phyloP scores from a whole-genome alignment of 2,329 filamentous ascomycete genomes.

The Domatiomyces globalis region DNA sequence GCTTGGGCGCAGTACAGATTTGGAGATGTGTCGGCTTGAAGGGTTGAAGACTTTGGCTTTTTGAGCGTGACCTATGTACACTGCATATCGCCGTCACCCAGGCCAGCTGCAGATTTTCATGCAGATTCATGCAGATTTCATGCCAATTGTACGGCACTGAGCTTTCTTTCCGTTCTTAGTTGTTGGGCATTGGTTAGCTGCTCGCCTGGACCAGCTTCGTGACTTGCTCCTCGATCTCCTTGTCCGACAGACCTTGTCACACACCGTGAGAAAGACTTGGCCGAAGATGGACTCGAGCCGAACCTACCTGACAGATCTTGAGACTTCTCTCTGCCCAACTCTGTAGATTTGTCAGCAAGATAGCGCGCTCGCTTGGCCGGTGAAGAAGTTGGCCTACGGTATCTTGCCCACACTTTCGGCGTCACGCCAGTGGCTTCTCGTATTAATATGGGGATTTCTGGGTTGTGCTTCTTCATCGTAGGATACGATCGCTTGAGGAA shows the following conservation, averaged over 20 bases:
- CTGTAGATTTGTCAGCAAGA: conserved; percentile 28
- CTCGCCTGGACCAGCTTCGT: conserved; percentile 44
- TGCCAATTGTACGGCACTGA: too few relatives aligned
- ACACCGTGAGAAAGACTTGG: conserved; percentile 4
- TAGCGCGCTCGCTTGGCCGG: neutral
- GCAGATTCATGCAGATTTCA: conserved; percentile 1
- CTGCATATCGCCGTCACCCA: conserved; percentile 4
- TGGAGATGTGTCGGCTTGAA: conserved; percentile 20
- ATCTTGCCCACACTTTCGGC: conserved; percentile 82
- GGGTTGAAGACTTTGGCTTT: neutral
- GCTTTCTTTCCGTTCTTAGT: neutral
- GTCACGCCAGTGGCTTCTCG: conserved; percentile 76
- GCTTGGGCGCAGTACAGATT: conserved; percentile 44
- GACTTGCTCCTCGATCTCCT: conserved; percentile 56
- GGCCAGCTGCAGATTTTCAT: conserved; percentile 13
- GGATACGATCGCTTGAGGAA: conserved; percentile 89
- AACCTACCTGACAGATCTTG: conserved; percentile 44
- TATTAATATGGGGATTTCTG: conserved; percentile 81
- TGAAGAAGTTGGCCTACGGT: conserved; percentile 45
- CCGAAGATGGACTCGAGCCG: conserved; percentile 10
- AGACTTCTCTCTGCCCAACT: conserved; percentile 54
- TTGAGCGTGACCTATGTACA: conserved; percentile 11
- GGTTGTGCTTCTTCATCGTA: conserved; percentile 99
- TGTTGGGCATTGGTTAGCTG: neutral
- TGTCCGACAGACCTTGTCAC: conserved; percentile 47